Evolutionary conservation across 1,139 yeast species (phyloP).

Genomic region (Dujonia santamariae): DNA sequence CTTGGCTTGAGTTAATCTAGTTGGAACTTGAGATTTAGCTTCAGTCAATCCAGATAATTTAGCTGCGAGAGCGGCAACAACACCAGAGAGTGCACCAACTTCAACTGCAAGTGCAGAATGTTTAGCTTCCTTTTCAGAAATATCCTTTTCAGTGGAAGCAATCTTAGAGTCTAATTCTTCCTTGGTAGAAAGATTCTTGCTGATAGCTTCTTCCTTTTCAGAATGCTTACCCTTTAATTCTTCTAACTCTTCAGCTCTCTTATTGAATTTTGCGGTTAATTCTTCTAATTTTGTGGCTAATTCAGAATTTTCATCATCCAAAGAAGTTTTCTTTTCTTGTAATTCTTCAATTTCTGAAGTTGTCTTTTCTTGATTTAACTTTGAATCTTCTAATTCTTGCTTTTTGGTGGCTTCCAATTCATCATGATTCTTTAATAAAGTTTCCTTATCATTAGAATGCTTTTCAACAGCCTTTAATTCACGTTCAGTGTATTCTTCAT

Average conservation of each 20-base stretch:
- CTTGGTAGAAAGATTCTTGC: constrained; percentile 33
- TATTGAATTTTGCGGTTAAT: constrained; percentile 39
- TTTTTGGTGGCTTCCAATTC: constrained; percentile 47
- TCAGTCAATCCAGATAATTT: constrained; percentile 37
- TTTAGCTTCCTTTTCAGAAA: constrained; percentile 33
- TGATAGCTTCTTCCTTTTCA: constrained; percentile 37
- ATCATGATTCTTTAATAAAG: constrained; percentile 42
- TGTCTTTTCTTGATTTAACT: constrained; percentile 44
- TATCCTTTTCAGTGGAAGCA: constrained; percentile 29
- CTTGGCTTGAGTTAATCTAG: constrained; percentile 43
- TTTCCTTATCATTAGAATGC: constrained; percentile 46
- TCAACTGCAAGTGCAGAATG: constrained; percentile 41
- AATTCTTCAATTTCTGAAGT: constrained; percentile 44
- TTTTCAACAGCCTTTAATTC: constrained; percentile 47
- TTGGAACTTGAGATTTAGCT: constrained; percentile 36
- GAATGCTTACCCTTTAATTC: constrained; percentile 39
- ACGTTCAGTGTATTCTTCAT: constrained; percentile 42
- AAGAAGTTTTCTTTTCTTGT: constrained; percentile 39
- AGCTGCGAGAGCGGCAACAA: constrained; percentile 44
- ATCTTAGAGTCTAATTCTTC: constrained; percentile 41
- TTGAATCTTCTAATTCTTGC: constrained; percentile 48
- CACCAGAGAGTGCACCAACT: constrained; percentile 41
- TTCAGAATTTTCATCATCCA: constrained; percentile 44
- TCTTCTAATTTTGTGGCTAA: constrained; percentile 39
- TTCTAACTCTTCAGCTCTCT: constrained; percentile 37